A percentile compares a stretch with the other conserved stretches of the same genome.
Evolutionary conservation across 2,329 filamentous ascomycete species (phyloP).

Genomic region (Fusarium phyllophilum): DNA sequence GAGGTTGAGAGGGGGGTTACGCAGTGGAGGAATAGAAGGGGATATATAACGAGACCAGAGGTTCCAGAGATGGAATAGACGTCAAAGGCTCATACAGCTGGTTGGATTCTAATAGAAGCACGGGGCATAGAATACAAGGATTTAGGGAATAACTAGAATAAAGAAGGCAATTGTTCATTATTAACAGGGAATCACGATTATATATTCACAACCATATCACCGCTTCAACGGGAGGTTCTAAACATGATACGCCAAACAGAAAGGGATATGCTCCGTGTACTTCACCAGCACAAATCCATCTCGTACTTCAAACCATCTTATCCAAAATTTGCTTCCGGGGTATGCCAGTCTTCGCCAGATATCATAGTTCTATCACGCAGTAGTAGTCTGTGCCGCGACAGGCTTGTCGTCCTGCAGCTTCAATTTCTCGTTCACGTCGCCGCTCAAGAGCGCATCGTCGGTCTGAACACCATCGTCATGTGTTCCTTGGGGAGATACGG

Average conservation of each 20-base stretch:
- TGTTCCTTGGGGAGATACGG: slow-evolving; percentile 41
- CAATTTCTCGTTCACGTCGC: slow-evolving; percentile 48
- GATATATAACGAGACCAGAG: slow-evolving; percentile 46
- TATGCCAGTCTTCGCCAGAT: slow-evolving; percentile 23
- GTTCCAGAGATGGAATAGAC: slow-evolving; percentile 13
- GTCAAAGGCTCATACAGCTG: rapidly evolving
- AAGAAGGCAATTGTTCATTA: neutral
- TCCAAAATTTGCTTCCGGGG: slow-evolving; percentile 10
- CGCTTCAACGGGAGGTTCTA: slow-evolving; percentile 15
- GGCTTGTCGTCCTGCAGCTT: slow-evolving; percentile 43
- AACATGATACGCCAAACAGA: slow-evolving; percentile 11
- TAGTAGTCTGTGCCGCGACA: slow-evolving; percentile 14
- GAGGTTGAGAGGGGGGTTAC: slow-evolving; percentile 84
- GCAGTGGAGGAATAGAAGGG: slow-evolving; percentile 81
- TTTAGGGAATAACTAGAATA: neutral
- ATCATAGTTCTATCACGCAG: slow-evolving; percentile 9
- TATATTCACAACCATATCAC: slow-evolving; percentile 5
- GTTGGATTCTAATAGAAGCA: neutral
- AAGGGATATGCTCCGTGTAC: slow-evolving; percentile 12
- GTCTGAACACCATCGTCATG: slow-evolving; percentile 46
- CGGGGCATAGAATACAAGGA: neutral
- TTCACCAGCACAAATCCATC: neutral
- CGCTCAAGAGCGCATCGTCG: slow-evolving; percentile 43
- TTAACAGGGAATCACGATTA: slow-evolving; percentile 11
- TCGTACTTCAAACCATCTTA: neutral